Percentiles rank a stretch among this genome's conserved stretches.
Conservation (phyloP, 208 protist species). For the Acanthamoeba castellanii region DNA sequence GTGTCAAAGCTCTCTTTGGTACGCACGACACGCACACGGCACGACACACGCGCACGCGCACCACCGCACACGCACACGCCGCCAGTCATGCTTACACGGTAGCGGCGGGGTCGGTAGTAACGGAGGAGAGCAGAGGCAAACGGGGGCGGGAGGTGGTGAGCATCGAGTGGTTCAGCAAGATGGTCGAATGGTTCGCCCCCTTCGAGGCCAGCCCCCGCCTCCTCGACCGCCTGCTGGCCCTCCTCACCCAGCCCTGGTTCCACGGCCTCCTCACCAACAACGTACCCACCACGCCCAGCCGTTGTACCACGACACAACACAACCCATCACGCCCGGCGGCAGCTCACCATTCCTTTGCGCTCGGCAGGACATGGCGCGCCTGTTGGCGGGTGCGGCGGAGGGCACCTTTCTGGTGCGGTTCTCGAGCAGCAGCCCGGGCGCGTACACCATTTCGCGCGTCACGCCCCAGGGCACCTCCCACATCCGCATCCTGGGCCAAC, state of each 20-base stretch:
- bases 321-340: no score
- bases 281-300: background rate
- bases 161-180: slow-evolving; percentile 67
- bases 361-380: background rate
- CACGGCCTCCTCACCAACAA: slow-evolving; percentile 16
- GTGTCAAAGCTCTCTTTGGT: slow-evolving; percentile 50
- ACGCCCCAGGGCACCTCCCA: slow-evolving; percentile 31
- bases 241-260: slow-evolving; percentile 20
- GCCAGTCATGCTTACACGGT: background rate
- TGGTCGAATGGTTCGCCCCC: slow-evolving; percentile 57
- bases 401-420: slow-evolving; percentile 87
- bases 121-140: slow-evolving; percentile 44
- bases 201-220: slow-evolving; percentile 4
- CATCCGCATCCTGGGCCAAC: background rate
- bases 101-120: background rate
- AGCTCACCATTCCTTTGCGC: no score
- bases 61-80: no score
- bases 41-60: background rate
- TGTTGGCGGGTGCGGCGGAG: background rate
- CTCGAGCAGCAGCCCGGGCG: slow-evolving; percentile 77
- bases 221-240: slow-evolving; percentile 2
- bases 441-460: slow-evolving; percentile 84
- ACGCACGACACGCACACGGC: background rate
- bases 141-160: slow-evolving; percentile 7
- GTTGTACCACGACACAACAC: no score